Evolutionary conservation across 106 monocot species (phyloP).

Genomic region (Triglochin maritima): DNA sequence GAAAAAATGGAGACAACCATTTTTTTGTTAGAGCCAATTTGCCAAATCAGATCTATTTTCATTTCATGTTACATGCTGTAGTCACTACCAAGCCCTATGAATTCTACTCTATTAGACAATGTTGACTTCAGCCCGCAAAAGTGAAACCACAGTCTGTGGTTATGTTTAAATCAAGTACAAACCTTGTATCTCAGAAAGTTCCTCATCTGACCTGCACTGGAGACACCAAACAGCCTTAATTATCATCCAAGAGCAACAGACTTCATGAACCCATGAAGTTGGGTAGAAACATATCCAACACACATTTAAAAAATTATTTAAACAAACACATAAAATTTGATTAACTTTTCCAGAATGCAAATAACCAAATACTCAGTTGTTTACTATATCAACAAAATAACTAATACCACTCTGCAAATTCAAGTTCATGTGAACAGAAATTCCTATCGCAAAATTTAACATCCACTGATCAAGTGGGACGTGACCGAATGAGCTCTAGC

Average conservation of each 20-base stretch:
- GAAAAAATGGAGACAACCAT: no score
- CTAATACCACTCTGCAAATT: neutral
- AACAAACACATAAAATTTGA: neutral
- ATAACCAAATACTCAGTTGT: neutral
- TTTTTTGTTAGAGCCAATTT: no score
- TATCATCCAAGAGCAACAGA: neutral
- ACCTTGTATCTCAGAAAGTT: constrained; percentile 76
- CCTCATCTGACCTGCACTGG: constrained; percentile 79
- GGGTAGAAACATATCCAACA: no score
- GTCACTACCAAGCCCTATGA: neutral
- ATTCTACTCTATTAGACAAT: no score
- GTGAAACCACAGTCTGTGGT: no score
- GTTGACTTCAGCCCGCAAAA: no score
- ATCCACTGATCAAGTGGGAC: no score
- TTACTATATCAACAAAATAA: neutral
- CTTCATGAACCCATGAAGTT: no score
- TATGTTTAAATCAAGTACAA: neutral
- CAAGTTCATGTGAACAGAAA: no score
- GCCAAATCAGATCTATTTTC: neutral
- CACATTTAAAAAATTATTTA: no score
- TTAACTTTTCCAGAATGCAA: neutral
- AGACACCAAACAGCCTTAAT: constrained; percentile 11
- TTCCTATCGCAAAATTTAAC: no score
- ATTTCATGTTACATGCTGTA: neutral
- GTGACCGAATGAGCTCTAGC: no score